These are phyloP conservation scores for Pharus latifolius DNA, from an alignment of 176 grass and related monocot species.

Conservation along the genomic window DNA sequence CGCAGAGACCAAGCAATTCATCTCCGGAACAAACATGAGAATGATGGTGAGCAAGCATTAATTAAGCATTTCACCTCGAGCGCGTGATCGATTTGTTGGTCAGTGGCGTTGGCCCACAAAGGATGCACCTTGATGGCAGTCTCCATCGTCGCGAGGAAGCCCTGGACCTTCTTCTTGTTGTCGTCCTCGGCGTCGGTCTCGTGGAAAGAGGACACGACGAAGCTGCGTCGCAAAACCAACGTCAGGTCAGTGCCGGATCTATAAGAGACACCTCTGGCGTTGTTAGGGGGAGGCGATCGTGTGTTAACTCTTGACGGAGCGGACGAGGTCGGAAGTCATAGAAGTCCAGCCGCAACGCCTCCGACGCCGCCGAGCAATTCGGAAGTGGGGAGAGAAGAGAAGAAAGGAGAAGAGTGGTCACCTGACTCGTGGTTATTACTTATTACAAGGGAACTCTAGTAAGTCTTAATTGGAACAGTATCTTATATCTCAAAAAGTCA, in stretches of 20 bases:
- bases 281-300: not conserved
- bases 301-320: constrained; percentile 68
- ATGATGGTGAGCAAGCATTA: not conserved
- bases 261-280: too few species aligned
- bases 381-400: too few species aligned
- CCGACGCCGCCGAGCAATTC: too few species aligned
- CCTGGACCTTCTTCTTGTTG: constrained; percentile 53
- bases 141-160: constrained; percentile 65
- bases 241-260: not conserved
- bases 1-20: not conserved
- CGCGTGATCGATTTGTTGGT: constrained; percentile 73
- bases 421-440: too few species aligned
- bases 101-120: constrained; percentile 54
- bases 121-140: constrained; percentile 55
- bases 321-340: constrained; percentile 70
- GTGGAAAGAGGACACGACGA: constrained; percentile 53
- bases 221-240: constrained; percentile 27
- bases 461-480: too few species aligned
- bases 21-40: not conserved
- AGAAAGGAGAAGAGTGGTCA: too few species aligned
- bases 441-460: too few species aligned
- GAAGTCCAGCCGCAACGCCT: constrained; percentile 53
- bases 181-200: constrained; percentile 44
- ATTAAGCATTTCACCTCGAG: constrained; percentile 43
- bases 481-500: too few species aligned